Evolutionary conservation across 2,329 filamentous ascomycete species (phyloP).

Genomic region (Botrytis fragariae): DNA sequence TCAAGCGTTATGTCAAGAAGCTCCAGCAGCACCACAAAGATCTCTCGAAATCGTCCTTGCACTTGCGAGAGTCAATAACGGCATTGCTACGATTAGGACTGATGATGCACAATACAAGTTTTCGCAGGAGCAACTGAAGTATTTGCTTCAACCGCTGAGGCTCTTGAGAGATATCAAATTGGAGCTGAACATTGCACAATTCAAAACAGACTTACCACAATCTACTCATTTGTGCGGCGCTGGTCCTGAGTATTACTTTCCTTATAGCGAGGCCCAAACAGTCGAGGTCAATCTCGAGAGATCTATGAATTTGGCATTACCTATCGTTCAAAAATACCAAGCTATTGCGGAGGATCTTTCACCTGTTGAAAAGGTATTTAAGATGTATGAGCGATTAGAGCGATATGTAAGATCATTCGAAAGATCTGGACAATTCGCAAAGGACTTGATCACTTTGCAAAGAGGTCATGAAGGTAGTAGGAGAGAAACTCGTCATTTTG

Average conservation of each 20-base stretch:
- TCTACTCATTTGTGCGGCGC: background rate
- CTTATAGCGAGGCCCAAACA: background rate
- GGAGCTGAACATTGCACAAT: background rate
- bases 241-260: slow-evolving; percentile 8
- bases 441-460: slow-evolving; percentile 4
- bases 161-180: slow-evolving; percentile 3
- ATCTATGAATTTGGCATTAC: background rate
- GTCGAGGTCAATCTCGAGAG: background rate
- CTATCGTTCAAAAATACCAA: slow-evolving; percentile 1
- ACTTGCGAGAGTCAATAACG: background rate
- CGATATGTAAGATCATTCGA: background rate
- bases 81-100: background rate
- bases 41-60: slow-evolving; percentile 12
- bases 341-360: background rate
- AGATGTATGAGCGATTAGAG: slow-evolving; percentile 8
- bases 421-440: background rate
- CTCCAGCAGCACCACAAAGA: background rate
- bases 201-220: background rate
- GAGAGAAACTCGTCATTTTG: slow-evolving; percentile 13
- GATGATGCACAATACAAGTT: background rate
- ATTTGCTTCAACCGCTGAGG: slow-evolving; percentile 7
- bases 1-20: slow-evolving; percentile 3
- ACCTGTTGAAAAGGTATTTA: slow-evolving; percentile 10
- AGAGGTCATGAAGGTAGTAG: background rate
- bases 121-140: background rate